Percentiles rank a stretch among this genome's conserved stretches.
phyloP scores from a whole-genome alignment of 2,329 filamentous ascomycete species.

The Penicillium digitatum region DNA sequence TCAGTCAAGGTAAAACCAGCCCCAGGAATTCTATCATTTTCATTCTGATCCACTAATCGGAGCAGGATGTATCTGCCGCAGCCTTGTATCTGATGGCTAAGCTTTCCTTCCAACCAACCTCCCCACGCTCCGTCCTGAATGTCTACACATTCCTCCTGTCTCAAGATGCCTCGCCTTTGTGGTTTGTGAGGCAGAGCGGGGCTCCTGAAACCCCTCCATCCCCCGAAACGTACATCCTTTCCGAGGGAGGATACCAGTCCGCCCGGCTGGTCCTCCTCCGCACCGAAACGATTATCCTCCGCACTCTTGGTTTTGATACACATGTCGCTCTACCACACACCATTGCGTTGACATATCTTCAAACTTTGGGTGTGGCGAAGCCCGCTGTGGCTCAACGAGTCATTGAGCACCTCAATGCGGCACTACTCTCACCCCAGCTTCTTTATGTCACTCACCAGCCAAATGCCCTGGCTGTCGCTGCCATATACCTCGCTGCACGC shows the following conservation, averaged over 20 bases:
- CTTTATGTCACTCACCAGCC: conserved; percentile 92
- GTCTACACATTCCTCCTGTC: conserved; percentile 79
- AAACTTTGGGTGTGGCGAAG: conserved; percentile 70
- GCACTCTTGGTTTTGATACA: conserved; percentile 72
- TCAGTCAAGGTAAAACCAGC: conserved; percentile 37
- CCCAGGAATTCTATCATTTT: background rate
- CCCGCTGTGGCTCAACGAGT: conserved; percentile 60
- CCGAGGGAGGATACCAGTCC: conserved; percentile 66
- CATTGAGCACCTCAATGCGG: conserved; percentile 78
- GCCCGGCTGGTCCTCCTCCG: conserved; percentile 63
- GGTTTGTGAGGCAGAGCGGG: conserved; percentile 37
- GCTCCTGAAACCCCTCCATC: conserved; percentile 35
- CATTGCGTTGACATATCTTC: conserved; percentile 85
- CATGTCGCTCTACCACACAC: conserved; percentile 82
- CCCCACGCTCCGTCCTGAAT: conserved; percentile 75
- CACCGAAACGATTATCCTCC: conserved; percentile 74
- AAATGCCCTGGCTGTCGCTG: conserved; percentile 74
- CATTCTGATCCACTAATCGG: background rate
- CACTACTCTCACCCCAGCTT: conserved; percentile 79
- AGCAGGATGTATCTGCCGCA: conserved; percentile 74
- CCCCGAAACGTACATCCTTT: conserved; percentile 62
- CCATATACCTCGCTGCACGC: conserved; percentile 82
- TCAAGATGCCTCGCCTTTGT: conserved; percentile 52
- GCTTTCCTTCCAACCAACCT: conserved; percentile 70
- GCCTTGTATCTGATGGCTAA: conserved; percentile 78